These are phyloP conservation scores for Melocanna baccifera DNA, from an alignment of 176 grass and related monocot species.

Conservation along the genomic window DNA sequence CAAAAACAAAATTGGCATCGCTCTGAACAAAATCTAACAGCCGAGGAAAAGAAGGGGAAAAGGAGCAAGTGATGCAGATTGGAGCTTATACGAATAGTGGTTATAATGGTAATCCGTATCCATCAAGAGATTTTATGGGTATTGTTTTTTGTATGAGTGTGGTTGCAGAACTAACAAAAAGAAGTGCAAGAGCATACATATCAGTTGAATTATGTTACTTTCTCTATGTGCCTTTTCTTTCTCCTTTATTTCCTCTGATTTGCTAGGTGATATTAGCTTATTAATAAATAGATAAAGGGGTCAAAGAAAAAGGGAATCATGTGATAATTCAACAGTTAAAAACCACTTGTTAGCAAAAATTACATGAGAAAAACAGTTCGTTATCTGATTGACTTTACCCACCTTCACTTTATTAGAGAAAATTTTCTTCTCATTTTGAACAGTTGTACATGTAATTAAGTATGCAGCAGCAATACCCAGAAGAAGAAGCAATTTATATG, in stretches of 20 bases:
- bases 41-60: constrained; percentile 2
- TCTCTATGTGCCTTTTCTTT: background rate
- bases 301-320: background rate
- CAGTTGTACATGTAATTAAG: background rate
- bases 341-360: background rate
- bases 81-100: constrained; percentile 22
- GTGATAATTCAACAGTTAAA: background rate
- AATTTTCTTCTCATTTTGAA: background rate
- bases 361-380: background rate
- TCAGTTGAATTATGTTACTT: background rate
- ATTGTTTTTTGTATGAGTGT: constrained; percentile 32
- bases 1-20: background rate
- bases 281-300: background rate
- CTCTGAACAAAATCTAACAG: background rate
- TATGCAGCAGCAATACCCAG: background rate
- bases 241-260: background rate
- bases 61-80: constrained; percentile 35
- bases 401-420: background rate
- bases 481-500: background rate
- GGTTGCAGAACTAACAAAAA: constrained; percentile 43
- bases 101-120: constrained; percentile 38
- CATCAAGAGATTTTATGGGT: constrained; percentile 24
- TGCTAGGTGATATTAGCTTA: background rate
- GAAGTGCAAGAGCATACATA: constrained; percentile 12
- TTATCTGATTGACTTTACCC: background rate